These are phyloP conservation scores for Mortierella sp. DNA, from an alignment of 371 early-diverging fungal genomes.

Conservation along the genomic window DNA sequence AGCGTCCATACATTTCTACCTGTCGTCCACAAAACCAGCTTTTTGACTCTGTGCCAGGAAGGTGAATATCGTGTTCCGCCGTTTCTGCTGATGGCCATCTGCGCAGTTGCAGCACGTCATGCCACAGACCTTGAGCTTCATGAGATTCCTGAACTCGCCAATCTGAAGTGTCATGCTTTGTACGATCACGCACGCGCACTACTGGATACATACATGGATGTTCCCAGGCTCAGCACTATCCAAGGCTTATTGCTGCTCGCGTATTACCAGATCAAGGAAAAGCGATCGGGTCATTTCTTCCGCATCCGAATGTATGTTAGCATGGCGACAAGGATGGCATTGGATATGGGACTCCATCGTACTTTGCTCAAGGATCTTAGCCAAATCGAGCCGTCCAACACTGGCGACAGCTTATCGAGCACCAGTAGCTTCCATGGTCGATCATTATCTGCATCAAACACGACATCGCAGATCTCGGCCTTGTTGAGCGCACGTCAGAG, in stretches of 20 bases:
- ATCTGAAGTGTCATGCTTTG: slow-evolving; percentile 40
- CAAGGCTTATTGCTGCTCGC: slow-evolving; percentile 67
- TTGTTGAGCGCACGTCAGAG: slow-evolving; percentile 12
- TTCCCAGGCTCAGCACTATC: slow-evolving; percentile 66
- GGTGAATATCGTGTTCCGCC: slow-evolving; percentile 45
- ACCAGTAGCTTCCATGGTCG: neutral
- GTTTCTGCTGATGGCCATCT: slow-evolving; percentile 49
- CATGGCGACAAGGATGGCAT: slow-evolving; percentile 45
- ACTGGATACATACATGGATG: slow-evolving; percentile 67
- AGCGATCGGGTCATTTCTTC: slow-evolving; percentile 56
- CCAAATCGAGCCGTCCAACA: slow-evolving; percentile 18
- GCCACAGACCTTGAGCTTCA: slow-evolving; percentile 47
- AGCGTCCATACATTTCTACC: slow-evolving; percentile 54
- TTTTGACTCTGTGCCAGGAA: slow-evolving; percentile 43
- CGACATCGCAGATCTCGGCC: slow-evolving; percentile 8
- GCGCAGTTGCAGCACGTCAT: slow-evolving; percentile 53
- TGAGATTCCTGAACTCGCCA: slow-evolving; percentile 45
- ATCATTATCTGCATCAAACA: neutral
- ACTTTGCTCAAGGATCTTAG: slow-evolving; percentile 22
- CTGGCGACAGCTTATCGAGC: slow-evolving; percentile 22
- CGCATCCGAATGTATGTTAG: slow-evolving; percentile 49
- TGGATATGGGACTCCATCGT: slow-evolving; percentile 40
- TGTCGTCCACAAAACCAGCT: slow-evolving; percentile 48
- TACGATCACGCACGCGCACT: slow-evolving; percentile 52
- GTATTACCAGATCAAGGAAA: slow-evolving; percentile 64